Evolutionary conservation across 176 grass and related monocot species (phyloP).

Genomic region (Oryza glumipatula): DNA sequence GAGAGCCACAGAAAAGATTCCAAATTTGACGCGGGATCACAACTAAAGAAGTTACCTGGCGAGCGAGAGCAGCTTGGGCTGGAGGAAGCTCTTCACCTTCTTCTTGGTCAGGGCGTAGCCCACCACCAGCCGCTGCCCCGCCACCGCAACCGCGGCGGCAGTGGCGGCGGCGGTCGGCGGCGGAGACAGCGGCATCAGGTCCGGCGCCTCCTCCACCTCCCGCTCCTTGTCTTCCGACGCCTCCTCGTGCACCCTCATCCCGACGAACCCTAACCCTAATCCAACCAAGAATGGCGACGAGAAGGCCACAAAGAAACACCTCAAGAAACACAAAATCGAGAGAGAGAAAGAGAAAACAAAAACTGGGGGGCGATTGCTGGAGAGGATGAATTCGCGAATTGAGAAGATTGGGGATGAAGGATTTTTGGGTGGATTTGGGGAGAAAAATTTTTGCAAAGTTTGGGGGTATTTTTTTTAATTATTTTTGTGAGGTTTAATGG

Average conservation of each 20-base stretch:
- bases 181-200: too few species aligned
- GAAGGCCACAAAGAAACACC: constrained; percentile 19
- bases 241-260: constrained; percentile 65
- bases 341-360: too few species aligned
- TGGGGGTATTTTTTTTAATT: too few species aligned
- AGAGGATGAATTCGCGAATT: constrained; percentile 2
- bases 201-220: too few species aligned
- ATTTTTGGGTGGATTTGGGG: too few species aligned
- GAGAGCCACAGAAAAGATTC: too few species aligned
- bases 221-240: constrained; percentile 13
- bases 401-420: not conserved
- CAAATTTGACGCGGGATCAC: too few species aligned
- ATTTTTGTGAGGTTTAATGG: constrained; percentile 41
- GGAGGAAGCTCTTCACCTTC: constrained; percentile 96
- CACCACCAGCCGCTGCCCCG: too few species aligned
- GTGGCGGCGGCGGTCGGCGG: too few species aligned
- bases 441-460: not conserved
- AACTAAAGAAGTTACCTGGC: constrained; percentile 64
- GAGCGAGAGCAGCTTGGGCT: constrained; percentile 71
- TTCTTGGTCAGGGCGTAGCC: constrained; percentile 86
- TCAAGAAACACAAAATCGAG: constrained; percentile 19
- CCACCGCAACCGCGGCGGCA: too few species aligned
- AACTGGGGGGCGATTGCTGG: not conserved
- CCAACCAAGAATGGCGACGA: constrained; percentile 24
- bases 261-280: constrained; percentile 48